Evolutionary conservation across 129 eudicot genomes (phyloP).

Genomic region (Pseudognaphalium luteoalbum): DNA sequence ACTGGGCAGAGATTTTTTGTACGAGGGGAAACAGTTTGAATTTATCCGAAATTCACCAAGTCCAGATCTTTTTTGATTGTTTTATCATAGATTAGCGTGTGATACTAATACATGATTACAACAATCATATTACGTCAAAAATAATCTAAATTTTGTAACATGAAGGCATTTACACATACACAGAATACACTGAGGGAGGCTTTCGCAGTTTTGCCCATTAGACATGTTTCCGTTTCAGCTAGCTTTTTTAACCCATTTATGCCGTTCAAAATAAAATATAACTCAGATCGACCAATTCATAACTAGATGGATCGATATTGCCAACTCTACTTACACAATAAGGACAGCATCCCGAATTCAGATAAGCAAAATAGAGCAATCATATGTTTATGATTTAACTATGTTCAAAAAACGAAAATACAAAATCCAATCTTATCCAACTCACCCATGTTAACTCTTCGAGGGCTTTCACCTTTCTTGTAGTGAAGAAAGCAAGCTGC

Average conservation of each 20-base stretch:
- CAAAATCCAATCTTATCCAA: slow-evolving; percentile 5
- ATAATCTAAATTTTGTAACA: not conserved
- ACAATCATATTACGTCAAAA: not conserved
- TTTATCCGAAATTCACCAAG: too few relatives aligned
- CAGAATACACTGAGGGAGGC: not conserved
- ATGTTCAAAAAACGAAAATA: not conserved
- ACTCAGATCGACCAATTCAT: not conserved
- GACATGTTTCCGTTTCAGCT: not conserved
- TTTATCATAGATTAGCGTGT: not conserved
- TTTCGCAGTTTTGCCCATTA: not conserved
- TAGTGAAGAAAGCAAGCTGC: slow-evolving; percentile 94
- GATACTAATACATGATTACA: not conserved
- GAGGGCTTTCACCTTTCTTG: slow-evolving; percentile 79
- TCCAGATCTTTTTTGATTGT: too few relatives aligned
- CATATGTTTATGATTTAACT: not conserved
- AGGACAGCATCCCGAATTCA: not conserved
- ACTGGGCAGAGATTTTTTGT: not conserved
- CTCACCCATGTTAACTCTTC: slow-evolving; percentile 99
- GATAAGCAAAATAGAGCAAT: not conserved
- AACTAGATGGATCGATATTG: not conserved
- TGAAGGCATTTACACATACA: too few relatives aligned
- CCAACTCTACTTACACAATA: not conserved
- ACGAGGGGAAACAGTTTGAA: not conserved
- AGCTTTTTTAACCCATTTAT: not conserved
- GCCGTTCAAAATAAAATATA: not conserved